phyloP scores from a whole-genome alignment of 768 basidiomycete species.

The Hygrophoropsis aurantiaca region DNA sequence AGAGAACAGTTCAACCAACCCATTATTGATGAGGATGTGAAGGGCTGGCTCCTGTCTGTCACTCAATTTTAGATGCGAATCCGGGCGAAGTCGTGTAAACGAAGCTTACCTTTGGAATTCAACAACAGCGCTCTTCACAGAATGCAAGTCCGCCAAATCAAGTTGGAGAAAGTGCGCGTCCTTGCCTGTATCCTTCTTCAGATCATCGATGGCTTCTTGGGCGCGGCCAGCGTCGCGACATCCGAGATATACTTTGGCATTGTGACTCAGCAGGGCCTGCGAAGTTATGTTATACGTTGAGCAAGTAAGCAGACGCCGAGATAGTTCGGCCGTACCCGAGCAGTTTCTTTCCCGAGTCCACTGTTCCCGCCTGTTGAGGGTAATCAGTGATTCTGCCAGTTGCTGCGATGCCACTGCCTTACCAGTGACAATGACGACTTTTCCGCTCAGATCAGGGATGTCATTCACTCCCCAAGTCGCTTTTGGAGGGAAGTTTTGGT shows the following conservation, averaged over 20 bases:
- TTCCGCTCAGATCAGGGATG: conserved; percentile 18
- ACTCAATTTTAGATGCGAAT: too few relatives aligned
- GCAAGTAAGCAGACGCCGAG: not conserved
- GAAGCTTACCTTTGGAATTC: conserved; percentile 20
- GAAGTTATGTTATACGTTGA: not conserved
- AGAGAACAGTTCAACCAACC: too few relatives aligned
- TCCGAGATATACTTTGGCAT: conserved; percentile 25
- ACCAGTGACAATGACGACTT: conserved; percentile 18
- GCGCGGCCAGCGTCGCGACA: conserved; percentile 31
- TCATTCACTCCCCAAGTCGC: conserved; percentile 9
- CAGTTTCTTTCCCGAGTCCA: conserved; percentile 20
- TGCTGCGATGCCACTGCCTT: not conserved
- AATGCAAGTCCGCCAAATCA: conserved; percentile 27
- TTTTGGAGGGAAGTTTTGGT: conserved; percentile 16
- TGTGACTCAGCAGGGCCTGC: conserved; percentile 9
- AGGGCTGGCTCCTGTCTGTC: too few relatives aligned
- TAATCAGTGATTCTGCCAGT: not conserved
- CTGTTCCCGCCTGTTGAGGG: conserved; percentile 17
- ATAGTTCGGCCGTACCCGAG: conserved; percentile 2
- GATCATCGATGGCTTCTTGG: conserved; percentile 46
- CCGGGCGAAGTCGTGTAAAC: conserved; percentile 9
- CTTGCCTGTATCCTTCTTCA: conserved; percentile 41
- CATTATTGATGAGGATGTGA: too few relatives aligned
- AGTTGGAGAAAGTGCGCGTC: conserved; percentile 23
- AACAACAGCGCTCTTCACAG: conserved; percentile 23